Percentiles rank a stretch among this genome's conserved stretches.
These are phyloP conservation scores for Carallia brachiata DNA, from an alignment of 345 rosid species.

Conservation along the genomic window DNA sequence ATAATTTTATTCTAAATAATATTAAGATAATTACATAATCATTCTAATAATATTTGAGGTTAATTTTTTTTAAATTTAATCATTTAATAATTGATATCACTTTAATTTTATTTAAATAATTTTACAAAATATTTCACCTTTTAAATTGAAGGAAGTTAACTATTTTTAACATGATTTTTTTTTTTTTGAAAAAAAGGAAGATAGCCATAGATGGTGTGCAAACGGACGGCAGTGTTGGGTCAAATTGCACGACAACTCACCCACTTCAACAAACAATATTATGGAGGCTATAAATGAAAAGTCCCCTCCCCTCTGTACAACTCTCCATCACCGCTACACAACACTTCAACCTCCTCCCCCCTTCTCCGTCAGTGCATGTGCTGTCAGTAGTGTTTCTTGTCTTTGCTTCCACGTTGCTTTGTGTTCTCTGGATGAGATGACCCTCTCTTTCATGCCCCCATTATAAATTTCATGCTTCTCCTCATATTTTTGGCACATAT, in stretches of 20 bases:
- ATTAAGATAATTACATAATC: no score
- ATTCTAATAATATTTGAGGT: no score
- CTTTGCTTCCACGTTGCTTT: slow-evolving; percentile 39
- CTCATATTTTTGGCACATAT: slow-evolving; percentile 18
- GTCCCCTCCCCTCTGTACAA: background rate
- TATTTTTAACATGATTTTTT: background rate
- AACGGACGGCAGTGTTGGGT: slow-evolving; percentile 26
- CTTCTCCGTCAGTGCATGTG: background rate
- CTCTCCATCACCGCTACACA: background rate
- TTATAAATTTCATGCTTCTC: slow-evolving; percentile 7
- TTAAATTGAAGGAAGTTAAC: no score
- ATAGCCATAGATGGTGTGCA: slow-evolving; percentile 8
- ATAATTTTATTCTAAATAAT: no score
- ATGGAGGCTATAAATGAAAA: slow-evolving; percentile 8
- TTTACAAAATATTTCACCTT: no score
- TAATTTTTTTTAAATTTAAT: no score
- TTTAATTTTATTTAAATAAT: no score
- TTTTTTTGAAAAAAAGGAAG: no score
- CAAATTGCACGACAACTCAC: slow-evolving; percentile 22
- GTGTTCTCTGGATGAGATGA: slow-evolving; percentile 5
- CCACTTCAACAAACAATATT: slow-evolving; percentile 26
- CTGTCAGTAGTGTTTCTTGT: slow-evolving; percentile 34
- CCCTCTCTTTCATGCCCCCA: slow-evolving; percentile 4
- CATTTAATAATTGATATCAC: no score
- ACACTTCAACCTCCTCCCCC: background rate